phyloP scores from a whole-genome alignment of 192 early-diverging fungal species.

The Coemansia aciculifera region DNA sequence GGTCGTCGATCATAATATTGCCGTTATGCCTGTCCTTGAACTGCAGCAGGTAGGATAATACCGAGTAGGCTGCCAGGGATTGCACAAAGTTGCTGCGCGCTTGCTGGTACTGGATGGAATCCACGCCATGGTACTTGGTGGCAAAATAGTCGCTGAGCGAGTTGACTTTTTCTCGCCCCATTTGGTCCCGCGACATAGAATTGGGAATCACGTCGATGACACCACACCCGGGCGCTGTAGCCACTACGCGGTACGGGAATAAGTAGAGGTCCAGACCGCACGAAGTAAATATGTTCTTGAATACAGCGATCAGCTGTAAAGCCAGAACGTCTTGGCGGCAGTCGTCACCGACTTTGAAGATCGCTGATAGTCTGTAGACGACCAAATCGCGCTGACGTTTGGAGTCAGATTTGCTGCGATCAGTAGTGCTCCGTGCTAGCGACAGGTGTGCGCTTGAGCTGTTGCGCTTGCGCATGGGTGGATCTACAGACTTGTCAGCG shows the following conservation, averaged over 20 bases:
- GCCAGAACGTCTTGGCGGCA: slow-evolving; percentile 99
- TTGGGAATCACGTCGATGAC: slow-evolving; percentile 98
- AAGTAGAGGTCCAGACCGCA: slow-evolving; percentile 93
- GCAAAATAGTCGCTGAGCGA: slow-evolving; percentile 95
- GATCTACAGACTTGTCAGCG: background rate
- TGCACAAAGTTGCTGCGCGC: slow-evolving; percentile 94
- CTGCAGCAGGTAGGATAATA: slow-evolving; percentile 92
- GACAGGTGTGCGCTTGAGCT: background rate
- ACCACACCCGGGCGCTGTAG: slow-evolving; percentile 95
- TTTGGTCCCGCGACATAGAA: slow-evolving; percentile 95
- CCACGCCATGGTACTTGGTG: slow-evolving; percentile 85
- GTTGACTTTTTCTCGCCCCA: slow-evolving; percentile 98
- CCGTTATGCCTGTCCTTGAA: slow-evolving; percentile 99
- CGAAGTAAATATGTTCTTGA: slow-evolving; percentile 92
- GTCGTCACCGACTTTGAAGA: slow-evolving; percentile 99
- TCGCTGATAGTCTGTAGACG: slow-evolving; percentile 76
- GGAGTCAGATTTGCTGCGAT: slow-evolving; percentile 1
- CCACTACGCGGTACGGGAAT: slow-evolving; percentile 96
- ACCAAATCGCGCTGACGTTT: slow-evolving; percentile 7
- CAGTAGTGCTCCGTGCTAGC: background rate
- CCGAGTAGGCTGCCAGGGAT: slow-evolving; percentile 91
- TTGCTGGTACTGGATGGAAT: slow-evolving; percentile 86
- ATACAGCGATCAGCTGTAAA: slow-evolving; percentile 94
- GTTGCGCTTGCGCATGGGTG: slow-evolving; percentile 12
- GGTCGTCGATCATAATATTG: slow-evolving; percentile 98